Evolutionary conservation across 2,329 filamentous ascomycete species (phyloP).

Genomic region (Macrophomina pseudophaseolina): DNA sequence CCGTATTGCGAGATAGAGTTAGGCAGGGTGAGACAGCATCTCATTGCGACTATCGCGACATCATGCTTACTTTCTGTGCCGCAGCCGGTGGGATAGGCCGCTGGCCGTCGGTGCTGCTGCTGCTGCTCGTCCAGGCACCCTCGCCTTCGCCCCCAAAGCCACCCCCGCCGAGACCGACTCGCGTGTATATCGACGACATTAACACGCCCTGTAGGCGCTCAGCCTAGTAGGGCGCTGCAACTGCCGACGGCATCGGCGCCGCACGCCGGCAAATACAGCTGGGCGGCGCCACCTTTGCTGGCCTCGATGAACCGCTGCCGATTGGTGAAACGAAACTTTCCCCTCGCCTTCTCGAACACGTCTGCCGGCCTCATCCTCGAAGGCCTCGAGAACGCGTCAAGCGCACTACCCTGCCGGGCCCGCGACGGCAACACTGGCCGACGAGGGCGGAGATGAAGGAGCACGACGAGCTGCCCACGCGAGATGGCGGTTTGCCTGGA

Average conservation of each 20-base stretch:
- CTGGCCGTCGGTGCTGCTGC: too few relatives aligned
- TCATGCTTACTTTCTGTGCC: conserved; percentile 11
- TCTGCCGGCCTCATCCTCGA: neutral
- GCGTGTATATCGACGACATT: neutral
- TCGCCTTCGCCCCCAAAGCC: neutral
- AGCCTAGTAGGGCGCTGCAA: neutral
- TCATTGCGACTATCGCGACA: neutral
- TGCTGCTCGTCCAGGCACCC: neutral
- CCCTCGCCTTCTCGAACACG: conserved; percentile 9
- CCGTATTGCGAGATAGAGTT: conserved; percentile 1
- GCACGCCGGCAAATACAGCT: neutral
- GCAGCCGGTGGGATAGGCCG: neutral
- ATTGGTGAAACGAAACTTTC: conserved; percentile 8
- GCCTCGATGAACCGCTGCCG: too few relatives aligned
- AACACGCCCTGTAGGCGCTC: neutral
- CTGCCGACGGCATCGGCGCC: neutral
- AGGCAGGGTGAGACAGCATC: conserved; percentile 5
- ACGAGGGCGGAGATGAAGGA: conserved; percentile 4
- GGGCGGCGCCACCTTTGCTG: conserved; percentile 1
- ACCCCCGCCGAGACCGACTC: neutral
- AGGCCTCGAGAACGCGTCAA: neutral
- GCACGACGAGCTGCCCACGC: neutral
- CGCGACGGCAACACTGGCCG: neutral
- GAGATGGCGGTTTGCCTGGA: neutral
- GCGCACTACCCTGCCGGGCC: neutral